Evolutionary conservation across 1,139 yeast species (phyloP), one percentile per base, ranked within the genome.

Genomic region (Geotrichum carabidarum): DNA sequence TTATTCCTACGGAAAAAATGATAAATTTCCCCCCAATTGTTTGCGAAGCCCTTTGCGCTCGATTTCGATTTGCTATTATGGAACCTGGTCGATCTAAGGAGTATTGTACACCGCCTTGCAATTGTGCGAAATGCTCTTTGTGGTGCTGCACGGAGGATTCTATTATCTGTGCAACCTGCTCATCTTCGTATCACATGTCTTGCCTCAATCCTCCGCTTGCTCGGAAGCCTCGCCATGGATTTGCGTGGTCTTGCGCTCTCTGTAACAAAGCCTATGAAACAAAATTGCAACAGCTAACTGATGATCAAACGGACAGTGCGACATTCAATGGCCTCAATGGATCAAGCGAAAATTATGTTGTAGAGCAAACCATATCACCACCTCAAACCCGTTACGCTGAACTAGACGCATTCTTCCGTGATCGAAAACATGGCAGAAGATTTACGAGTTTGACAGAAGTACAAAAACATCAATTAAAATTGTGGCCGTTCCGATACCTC

Each of bases 191-290:
- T 62, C 98, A 91, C 71, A 81, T 90, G 82, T 74, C 80, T 49
- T 91, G 98, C 67, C 78, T 91, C 48, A 89, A 86, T 59, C 96
- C 97, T 0, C 97, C 97, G 0, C 70, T 89, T 44, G 68, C 79
- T 53, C 80, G 81, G 61, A 87, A 87, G 63, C 97, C 96, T 0
- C 83, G 89, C 48, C 73, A 95, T 56, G 96, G 96, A 0, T 86
- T 89, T 66, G 87, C 90, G 5, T 91, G 97, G 97, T 79, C 90
- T n/a, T 91, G 97, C 74, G 93, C 89, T 30, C 69, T 74, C 2
- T 90, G 97, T 71, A 78, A 86, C 18, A 58, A 61, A n/a, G 66
- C 62, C 1, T 54, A 58, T 11, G 67, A 63, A 44, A 51, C 60
- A 22, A 60, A 56, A 42, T 54, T 65, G n/a, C 61, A 63, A 34